A percentile compares a stretch with the other conserved stretches of the same genome.
These are phyloP conservation scores for Suillus sp. DNA, from an alignment of 768 basidiomycete genomes.

Conservation along the genomic window DNA sequence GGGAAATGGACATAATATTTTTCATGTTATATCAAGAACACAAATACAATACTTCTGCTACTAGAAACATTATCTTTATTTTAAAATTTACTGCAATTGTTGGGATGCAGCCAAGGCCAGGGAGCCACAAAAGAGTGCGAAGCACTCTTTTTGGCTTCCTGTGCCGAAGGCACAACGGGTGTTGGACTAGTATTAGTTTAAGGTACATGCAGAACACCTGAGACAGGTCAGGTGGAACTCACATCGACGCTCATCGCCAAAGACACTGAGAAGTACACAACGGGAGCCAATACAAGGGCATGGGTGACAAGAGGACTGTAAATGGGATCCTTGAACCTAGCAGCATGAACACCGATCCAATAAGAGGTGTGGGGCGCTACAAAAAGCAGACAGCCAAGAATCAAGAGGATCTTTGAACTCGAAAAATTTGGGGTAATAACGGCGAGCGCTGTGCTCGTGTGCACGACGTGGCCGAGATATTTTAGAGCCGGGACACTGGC, in stretches of 20 bases:
- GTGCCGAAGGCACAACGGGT: too few relatives aligned
- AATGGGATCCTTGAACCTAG: conserved; percentile 51
- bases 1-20: too few relatives aligned
- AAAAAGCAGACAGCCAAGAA: conserved; percentile 44
- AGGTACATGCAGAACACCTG: background rate
- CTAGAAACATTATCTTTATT: too few relatives aligned
- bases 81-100: too few relatives aligned
- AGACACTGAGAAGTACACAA: conserved; percentile 53
- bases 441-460: conserved; percentile 39
- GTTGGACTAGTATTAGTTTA: too few relatives aligned
- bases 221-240: conserved; percentile 21
- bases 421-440: conserved; percentile 35
- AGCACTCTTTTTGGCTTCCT: too few relatives aligned
- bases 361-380: conserved; percentile 65
- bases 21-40: too few relatives aligned
- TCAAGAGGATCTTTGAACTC: conserved; percentile 25
- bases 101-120: too few relatives aligned
- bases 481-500: conserved; percentile 57
- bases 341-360: conserved; percentile 62
- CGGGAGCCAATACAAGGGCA: conserved; percentile 53
- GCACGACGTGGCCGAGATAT: conserved; percentile 45
- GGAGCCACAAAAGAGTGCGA: too few relatives aligned
- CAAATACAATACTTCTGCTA: too few relatives aligned
- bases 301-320: conserved; percentile 65
- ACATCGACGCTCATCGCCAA: conserved; percentile 46